phyloP scores from a whole-genome alignment of 345 rosid species.

The Aurinia saxatilis region DNA sequence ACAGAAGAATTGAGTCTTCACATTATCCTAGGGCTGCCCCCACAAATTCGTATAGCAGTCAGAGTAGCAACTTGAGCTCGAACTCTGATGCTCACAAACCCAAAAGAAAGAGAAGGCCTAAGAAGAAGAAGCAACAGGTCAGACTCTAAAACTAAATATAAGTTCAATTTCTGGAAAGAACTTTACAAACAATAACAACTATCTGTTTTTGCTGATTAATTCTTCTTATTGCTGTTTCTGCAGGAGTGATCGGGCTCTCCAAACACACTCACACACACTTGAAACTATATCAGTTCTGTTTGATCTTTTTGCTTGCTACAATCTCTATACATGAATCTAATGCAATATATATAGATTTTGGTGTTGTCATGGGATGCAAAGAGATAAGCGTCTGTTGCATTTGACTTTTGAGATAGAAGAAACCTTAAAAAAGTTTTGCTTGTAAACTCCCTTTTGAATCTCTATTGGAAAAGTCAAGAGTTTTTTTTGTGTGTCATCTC shows the following conservation, averaged over 20 bases:
- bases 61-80: slow-evolving; percentile 83
- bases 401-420: background rate
- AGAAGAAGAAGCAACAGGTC: slow-evolving; percentile 72
- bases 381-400: background rate
- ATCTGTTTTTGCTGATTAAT: background rate
- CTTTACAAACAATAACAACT: background rate
- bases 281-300: background rate
- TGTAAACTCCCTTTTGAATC: slow-evolving; percentile 1
- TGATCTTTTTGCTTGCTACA: background rate
- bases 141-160: background rate
- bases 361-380: slow-evolving; percentile 10
- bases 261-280: slow-evolving; percentile 2
- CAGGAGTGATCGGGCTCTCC: slow-evolving; percentile 15
- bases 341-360: slow-evolving; percentile 2
- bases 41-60: slow-evolving; percentile 58
- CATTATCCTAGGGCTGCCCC: slow-evolving; percentile 37
- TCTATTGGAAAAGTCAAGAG: background rate
- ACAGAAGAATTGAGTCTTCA: slow-evolving; percentile 54
- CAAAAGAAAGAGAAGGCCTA: slow-evolving; percentile 88
- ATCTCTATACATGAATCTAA: slow-evolving; percentile 6
- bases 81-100: slow-evolving; percentile 93
- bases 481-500: background rate
- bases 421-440: background rate
- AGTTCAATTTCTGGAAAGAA: background rate
- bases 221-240: slow-evolving; percentile 8